Conservation (phyloP, 129 eudicot species). For the Chrysanthemum makinoi region DNA sequence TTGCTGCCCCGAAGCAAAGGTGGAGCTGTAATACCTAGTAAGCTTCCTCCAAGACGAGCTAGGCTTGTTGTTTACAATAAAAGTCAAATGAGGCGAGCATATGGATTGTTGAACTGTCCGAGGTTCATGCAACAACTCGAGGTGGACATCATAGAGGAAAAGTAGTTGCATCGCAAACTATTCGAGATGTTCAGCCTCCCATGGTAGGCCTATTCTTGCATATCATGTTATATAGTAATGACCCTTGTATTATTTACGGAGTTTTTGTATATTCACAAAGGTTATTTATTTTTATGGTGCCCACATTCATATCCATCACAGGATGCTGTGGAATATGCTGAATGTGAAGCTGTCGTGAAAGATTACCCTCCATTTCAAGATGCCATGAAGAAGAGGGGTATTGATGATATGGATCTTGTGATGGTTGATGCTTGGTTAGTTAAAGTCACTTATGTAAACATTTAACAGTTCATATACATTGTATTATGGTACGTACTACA, state of each 20-base stretch:
- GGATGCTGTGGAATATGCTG: constrained; percentile 97
- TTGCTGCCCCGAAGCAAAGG: constrained; percentile 77
- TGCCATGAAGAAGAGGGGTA: constrained; percentile 97
- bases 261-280: not conserved
- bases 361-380: constrained; percentile 75
- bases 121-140: constrained; percentile 94
- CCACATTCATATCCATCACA: constrained; percentile 26
- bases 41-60: constrained; percentile 97
- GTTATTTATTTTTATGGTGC: not conserved
- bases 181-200: constrained; percentile 92
- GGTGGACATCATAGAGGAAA: constrained; percentile 96
- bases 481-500: not conserved
- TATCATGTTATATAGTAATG: constrained; percentile 7
- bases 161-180: constrained; percentile 60
- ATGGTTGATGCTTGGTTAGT: constrained; percentile 98
- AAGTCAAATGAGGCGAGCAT: constrained; percentile 82
- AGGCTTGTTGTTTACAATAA: constrained; percentile 82
- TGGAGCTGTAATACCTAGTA: constrained; percentile 75
- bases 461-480: not conserved
- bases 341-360: constrained; percentile 87
- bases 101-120: constrained; percentile 80
- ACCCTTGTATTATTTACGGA: not conserved
- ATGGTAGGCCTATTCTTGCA: constrained; percentile 50
- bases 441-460: not conserved
- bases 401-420: constrained; percentile 90